Base-by-base conservation (phyloP, 2,329 filamentous ascomycete species). In the Plenodomus tracheiphilus region DNA sequence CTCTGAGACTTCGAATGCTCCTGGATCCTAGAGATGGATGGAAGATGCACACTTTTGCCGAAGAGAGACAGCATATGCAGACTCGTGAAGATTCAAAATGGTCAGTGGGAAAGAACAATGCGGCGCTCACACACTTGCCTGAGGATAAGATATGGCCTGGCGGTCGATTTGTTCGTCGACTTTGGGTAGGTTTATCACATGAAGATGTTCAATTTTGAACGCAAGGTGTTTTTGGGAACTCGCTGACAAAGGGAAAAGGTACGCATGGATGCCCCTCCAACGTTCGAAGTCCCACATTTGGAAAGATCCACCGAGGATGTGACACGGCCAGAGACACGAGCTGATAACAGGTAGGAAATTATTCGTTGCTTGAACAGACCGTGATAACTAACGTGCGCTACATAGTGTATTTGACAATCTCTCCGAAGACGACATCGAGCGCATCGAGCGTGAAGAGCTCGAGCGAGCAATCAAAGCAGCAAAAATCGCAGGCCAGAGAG, bases 41-140 rank as follows among this genome's bases (percentile, higher is more conserved):
- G 64, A 7, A n/a, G 7, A 53, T 59, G 46, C 19, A 52, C 19
- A 25, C 20, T 2, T 61, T 54, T 47, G 58, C 58, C 4, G 55
- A 62, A 21, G 62, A 65, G 39, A 39, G 57, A 8, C 49, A 56
- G 30, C 49, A 59, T 22, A 39, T 64, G 16, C 58, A 63, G 36
- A 61, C 54, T 2, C 16, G 17, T 15, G 49, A 59, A 18, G 59
- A 61, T 39, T 18, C 56, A 5, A 8, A 21, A 16, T 28, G 36
- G 2, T n/a, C 25, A n/a, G 36, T 18, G 19, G 18, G 16, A 10
- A 10, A 15, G 2, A 10, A 21, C 11, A 15, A 11, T 32, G 8
- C 6, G 15, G 28, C 5, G 22, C 35, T 43, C 36, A 40, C 46
- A 20, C 49, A 53, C n/a, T 13, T 40, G 39, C 8, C 16, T 3